Evolutionary conservation across 495 filamentous ascomycete genomes (phyloP).

Genomic region (Elasticomyces elasticus): DNA sequence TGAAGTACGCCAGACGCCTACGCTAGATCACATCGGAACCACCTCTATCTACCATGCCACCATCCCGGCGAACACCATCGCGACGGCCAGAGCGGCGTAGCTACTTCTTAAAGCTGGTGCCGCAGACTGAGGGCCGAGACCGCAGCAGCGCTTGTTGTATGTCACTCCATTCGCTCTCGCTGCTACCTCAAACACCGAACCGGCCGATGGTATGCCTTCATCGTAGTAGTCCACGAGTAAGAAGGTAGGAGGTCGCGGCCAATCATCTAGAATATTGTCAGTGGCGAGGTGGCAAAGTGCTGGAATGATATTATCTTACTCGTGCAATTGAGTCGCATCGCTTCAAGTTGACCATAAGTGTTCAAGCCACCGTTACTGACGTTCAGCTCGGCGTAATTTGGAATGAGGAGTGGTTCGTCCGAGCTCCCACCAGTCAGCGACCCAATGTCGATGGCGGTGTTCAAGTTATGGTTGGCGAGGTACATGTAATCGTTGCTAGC

Average conservation of each 20-base stretch:
- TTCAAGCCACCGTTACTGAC: constrained; percentile 59
- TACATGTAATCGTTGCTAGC: constrained; percentile 55
- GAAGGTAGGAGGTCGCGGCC: constrained; percentile 70
- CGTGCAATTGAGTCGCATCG: constrained; percentile 57
- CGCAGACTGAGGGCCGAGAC: constrained; percentile 23
- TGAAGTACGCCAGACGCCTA: too few species aligned
- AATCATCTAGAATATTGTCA: constrained; percentile 34
- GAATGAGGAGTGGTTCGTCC: constrained; percentile 44
- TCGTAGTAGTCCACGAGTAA: constrained; percentile 89
- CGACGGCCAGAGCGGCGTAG: constrained; percentile 2
- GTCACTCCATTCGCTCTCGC: constrained; percentile 78
- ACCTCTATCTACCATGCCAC: neutral
- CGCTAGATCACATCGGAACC: neutral
- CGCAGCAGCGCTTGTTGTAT: constrained; percentile 68
- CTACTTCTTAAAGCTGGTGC: constrained; percentile 1
- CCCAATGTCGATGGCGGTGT: constrained; percentile 15
- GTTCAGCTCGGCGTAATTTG: constrained; percentile 56
- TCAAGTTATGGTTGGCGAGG: constrained; percentile 84
- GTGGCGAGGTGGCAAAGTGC: neutral
- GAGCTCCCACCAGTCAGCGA: constrained; percentile 37
- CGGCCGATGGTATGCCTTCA: constrained; percentile 48
- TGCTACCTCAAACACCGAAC: constrained; percentile 87
- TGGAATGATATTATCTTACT: constrained; percentile 35
- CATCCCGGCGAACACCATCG: constrained; percentile 6
- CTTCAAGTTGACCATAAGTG: constrained; percentile 54